Percentiles rank a stretch among this genome's conserved stretches.
Evolutionary conservation across 2,329 filamentous ascomycete genomes (phyloP).

Genomic region (Paecilomyces fulvus): DNA sequence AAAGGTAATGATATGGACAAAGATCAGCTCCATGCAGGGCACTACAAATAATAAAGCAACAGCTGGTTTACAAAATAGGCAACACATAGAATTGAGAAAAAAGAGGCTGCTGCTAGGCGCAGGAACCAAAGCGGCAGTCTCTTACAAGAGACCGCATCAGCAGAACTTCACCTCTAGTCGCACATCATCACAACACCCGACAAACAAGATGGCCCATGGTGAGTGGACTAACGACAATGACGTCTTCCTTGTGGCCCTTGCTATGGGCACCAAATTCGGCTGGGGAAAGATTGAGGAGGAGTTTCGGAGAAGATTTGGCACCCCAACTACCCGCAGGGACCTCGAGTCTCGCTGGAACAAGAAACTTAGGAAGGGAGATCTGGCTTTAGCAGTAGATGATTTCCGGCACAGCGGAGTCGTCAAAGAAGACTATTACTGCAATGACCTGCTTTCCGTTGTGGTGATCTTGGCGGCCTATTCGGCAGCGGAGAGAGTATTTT

Average conservation of each 20-base stretch:
- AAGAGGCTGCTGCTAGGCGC: not conserved
- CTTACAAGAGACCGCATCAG: not conserved
- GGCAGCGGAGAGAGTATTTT: not conserved
- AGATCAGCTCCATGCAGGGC: not conserved
- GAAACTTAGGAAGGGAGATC: slow-evolving; percentile 2
- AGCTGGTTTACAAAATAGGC: no score
- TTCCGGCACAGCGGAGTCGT: slow-evolving; percentile 1
- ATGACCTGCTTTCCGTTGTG: not conserved
- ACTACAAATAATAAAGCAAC: not conserved
- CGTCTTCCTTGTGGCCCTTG: slow-evolving; percentile 9
- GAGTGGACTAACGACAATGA: slow-evolving; percentile 7
- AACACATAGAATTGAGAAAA: no score
- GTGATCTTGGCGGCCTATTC: not conserved
- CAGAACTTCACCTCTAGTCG: no score
- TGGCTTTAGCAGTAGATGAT: not conserved
- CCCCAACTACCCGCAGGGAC: slow-evolving; percentile 5
- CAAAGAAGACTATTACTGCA: not conserved
- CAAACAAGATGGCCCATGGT: not conserved
- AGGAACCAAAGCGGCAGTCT: not conserved
- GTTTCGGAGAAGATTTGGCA: slow-evolving; percentile 6
- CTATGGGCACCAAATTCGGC: slow-evolving; percentile 9
- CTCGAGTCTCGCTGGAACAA: slow-evolving; percentile 13
- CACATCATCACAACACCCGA: not conserved
- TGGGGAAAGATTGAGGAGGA: slow-evolving; percentile 7
- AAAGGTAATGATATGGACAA: not conserved